Conservation (phyloP, 805 yeast species). For the Suhomyces sp. region DNA sequence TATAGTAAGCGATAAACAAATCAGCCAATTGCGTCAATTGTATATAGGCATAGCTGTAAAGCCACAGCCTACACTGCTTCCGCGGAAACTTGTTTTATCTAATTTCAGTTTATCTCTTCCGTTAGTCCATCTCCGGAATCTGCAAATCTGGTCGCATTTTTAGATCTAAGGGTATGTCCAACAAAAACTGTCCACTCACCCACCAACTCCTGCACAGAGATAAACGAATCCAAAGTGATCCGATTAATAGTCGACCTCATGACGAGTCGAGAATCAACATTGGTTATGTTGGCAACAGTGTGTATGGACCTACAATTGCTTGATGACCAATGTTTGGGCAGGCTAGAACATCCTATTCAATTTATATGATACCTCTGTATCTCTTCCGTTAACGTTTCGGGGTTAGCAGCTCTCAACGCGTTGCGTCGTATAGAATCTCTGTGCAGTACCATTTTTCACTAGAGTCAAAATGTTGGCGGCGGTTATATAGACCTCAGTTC, state of each 20-base stretch:
- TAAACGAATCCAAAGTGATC: not conserved
- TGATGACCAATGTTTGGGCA: not conserved
- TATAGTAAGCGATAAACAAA: not conserved
- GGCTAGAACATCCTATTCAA: not conserved
- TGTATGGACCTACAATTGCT: not conserved
- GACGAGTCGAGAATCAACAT: not conserved
- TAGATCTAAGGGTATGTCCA: not conserved
- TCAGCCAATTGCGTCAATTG: not conserved
- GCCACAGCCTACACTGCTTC: not conserved
- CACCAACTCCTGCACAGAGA: not conserved
- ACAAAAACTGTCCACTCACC: not conserved
- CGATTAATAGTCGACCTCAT: not conserved
- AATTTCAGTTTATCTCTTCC: not conserved
- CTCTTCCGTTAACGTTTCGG: not conserved
- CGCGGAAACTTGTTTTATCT: not conserved
- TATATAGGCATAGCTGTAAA: not conserved
- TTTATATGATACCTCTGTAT: not conserved
- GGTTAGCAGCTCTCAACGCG: constrained; percentile 1
- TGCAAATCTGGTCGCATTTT: not conserved
- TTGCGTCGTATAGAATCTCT: constrained; percentile 3
- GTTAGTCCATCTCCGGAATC: not conserved
- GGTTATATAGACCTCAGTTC: not conserved
- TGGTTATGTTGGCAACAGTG: not conserved
- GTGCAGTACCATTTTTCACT: constrained; percentile 2
- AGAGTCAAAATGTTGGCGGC: constrained; percentile 5